phyloP scores from a whole-genome alignment of 495 filamentous ascomycete species.

The Amniculicola lignicola region DNA sequence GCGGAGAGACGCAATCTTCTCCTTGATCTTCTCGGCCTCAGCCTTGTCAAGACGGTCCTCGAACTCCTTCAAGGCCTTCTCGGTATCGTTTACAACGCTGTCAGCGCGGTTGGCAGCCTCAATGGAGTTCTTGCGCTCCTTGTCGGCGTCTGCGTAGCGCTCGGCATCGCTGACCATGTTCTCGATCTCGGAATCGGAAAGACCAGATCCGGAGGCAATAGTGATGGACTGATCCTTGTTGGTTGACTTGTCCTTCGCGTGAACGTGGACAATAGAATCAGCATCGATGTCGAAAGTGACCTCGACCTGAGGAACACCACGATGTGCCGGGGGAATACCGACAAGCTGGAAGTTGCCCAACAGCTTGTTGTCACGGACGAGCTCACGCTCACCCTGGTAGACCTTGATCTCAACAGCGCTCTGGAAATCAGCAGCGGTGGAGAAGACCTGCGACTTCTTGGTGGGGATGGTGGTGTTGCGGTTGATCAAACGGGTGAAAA shows the following conservation, averaged over 20 bases:
- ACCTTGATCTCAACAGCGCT: conserved; percentile 99
- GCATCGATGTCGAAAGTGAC: conserved; percentile 99
- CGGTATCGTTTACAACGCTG: conserved; percentile 93
- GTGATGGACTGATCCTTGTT: conserved; percentile 99
- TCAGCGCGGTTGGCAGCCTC: conserved; percentile 97
- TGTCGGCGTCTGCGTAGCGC: conserved; percentile 91
- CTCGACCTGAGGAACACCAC: conserved; percentile 96
- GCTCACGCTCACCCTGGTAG: conserved; percentile 99
- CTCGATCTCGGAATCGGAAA: conserved; percentile 91
- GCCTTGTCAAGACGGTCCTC: conserved; percentile 94
- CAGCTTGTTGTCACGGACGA: conserved; percentile 98
- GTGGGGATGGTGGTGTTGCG: conserved; percentile 99
- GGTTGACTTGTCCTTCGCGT: conserved; percentile 98
- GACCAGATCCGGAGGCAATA: conserved; percentile 94
- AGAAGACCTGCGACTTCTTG: conserved; percentile 99
- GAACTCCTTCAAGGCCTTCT: conserved; percentile 96
- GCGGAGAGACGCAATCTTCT: conserved; percentile 87
- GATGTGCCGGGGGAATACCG: conserved; percentile 94
- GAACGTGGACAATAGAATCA: conserved; percentile 97
- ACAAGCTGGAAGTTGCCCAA: conserved; percentile 99
- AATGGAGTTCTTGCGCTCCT: conserved; percentile 93
- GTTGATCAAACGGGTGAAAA: conserved; percentile 99
- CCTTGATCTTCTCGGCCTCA: conserved; percentile 84
- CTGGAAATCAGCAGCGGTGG: conserved; percentile 98
- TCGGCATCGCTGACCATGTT: conserved; percentile 96